Conservation (phyloP, 2,329 filamentous ascomycete genomes). For the Fonsecaea pedrosoi region DNA sequence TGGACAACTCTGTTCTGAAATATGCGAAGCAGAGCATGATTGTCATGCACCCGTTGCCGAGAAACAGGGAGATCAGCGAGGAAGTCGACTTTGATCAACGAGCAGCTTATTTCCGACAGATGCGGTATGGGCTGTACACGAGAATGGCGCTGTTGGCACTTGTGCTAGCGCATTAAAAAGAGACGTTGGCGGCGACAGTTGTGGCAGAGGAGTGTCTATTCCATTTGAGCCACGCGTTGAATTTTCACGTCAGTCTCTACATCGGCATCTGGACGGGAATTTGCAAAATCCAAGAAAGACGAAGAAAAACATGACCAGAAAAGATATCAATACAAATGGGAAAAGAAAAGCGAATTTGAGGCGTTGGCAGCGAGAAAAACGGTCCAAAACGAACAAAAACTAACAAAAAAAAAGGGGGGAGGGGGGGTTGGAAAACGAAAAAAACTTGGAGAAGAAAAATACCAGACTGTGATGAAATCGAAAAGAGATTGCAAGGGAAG, state of each 20-base stretch:
- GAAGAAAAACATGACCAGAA: not conserved
- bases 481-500: too few relatives aligned
- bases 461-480: not conserved
- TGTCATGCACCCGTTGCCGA: slow-evolving; percentile 91
- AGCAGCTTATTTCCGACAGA: slow-evolving; percentile 98
- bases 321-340: not conserved
- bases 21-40: slow-evolving; percentile 92
- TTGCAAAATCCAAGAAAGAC: not conserved
- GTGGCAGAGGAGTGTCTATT: not conserved
- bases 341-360: not conserved
- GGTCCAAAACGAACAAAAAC: not conserved
- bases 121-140: slow-evolving; percentile 95
- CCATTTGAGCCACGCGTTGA: too few relatives aligned
- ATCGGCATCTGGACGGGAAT: not conserved
- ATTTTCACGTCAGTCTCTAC: not conserved
- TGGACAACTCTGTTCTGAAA: slow-evolving; percentile 89
- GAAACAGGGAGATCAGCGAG: slow-evolving; percentile 90
- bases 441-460: too few relatives aligned
- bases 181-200: not conserved
- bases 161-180: slow-evolving; percentile 69
- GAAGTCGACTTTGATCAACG: slow-evolving; percentile 98
- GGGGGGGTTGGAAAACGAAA: not conserved
- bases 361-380: not conserved
- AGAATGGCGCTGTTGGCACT: slow-evolving; percentile 96
- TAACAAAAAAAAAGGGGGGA: not conserved